Base-by-base conservation (phyloP, 176 grass and related monocot genomes). In the Carex myosuroides region DNA sequence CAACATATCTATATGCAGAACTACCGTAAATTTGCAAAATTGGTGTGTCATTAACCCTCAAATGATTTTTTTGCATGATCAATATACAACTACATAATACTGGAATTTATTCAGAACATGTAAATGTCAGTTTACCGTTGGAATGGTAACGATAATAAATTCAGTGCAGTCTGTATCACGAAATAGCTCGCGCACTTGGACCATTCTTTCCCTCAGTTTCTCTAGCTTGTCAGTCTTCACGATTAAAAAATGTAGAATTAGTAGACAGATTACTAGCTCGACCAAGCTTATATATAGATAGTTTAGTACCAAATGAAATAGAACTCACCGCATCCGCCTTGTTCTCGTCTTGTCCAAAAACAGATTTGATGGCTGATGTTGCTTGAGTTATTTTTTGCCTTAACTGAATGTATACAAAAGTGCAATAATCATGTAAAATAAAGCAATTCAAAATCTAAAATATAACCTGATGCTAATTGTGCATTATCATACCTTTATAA, bases 301-400 rank as follows among this genome's bases (percentile, higher is more conserved):
- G 50, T 81, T 79, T 59, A 44, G 55, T 62, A 81, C 22, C 52
- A 58, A 8, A 87, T 30, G 14, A 90, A 74, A 50, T 12, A 7
- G 68, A n/a, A n/a, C 89, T 87, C 88, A 98, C 93, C 4, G 96
- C 91, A 85, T 93, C 91, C 33, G 89, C 89, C 73, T 92, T 87
- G 57, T 90, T 72, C 74, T 88, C 83, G 73, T 93, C 93, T 93
- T 95, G 91, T 57, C 96, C 93, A 88, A 98, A 95, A 81, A 92
- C 93, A 55, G 96, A 95, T 92, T 98, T 98, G 86, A 98, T 93
- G 69, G 96, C 96, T 79, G 96, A 98, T 83, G 96, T 95, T 83
- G 96, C 96, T 66, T 91, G 92, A 86, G 92, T 81, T 83, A 98
- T 88, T 87, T 95, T 93, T 60, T 81, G 89, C 81, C 86, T 98